Base-by-base conservation (phyloP, 2,329 filamentous ascomycete species). In the Microsporum canis region DNA sequence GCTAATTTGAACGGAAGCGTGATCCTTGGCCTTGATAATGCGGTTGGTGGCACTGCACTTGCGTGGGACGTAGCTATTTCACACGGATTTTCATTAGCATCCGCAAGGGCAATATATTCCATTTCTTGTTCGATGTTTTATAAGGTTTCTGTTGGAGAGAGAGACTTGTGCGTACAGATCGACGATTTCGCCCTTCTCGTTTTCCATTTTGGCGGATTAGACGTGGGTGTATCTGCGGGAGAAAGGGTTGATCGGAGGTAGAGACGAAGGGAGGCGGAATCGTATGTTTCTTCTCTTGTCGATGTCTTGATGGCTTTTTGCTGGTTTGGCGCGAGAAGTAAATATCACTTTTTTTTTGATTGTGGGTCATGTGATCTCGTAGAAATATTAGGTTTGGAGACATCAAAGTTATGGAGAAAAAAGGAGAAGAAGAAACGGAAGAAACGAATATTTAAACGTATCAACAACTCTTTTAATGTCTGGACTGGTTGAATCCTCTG, bases 21-120 rank as follows among this genome's bases (percentile, higher is more conserved):
- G 94, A 82, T 99, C 94, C 84, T 97, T 96, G 84, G 94, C 91
- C 84, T 96, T 96, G 87, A 99, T 97, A 85, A 97, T 96, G 82
- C 94, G 90, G 89, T 95, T 95, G 79, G 92, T 96, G 73, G 91
- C 91, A 79, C 85, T 90, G 89, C 92, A 97, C 84, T 96, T 97
- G 84, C 92, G 90, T 78, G 91, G 91, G 84, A 96, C 89, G 87
- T 95, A 95, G 79, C 90, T 95, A 76, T 36, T 62, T 39, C 61
- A 59, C 55, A 60, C 56, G 57, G 51, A 62, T 31, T 59, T 17
- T n/a, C 39, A n/a, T 49, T 38, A 59, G 33, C 8, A 49, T 29
- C 39, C 49, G 39, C 17, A 49, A 27, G 27, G 57, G 34, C 41
- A 51, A 34, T 23, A 29, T 23, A 14, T 29, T 41, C 17, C 6